A percentile compares a stretch with the other conserved stretches of the same genome.
Conservation (phyloP, 371 early-diverging fungal species). For the Circinella umbellata region DNA sequence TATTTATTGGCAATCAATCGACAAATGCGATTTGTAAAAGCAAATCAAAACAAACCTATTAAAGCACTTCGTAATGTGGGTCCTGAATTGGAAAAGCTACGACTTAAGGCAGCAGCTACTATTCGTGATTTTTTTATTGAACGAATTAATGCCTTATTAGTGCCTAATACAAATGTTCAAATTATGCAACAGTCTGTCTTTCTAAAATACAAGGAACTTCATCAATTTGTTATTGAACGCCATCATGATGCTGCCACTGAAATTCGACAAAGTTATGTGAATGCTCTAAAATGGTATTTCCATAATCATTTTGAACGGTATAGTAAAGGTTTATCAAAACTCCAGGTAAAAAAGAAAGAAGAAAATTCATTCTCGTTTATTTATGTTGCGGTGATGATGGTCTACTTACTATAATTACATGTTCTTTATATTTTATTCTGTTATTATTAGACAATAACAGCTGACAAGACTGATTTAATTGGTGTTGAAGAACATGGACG, state of each 20-base stretch:
- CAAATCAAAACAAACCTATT: slow-evolving; percentile 61
- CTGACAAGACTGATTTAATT: slow-evolving; percentile 83
- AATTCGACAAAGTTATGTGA: slow-evolving; percentile 83
- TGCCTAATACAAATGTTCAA: slow-evolving; percentile 90
- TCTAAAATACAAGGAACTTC: slow-evolving; percentile 85
- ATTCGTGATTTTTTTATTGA: slow-evolving; percentile 67
- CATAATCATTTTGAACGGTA: slow-evolving; percentile 89
- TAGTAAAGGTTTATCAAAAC: slow-evolving; percentile 67
- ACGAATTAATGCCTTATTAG: slow-evolving; percentile 80
- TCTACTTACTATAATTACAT: too few species aligned
- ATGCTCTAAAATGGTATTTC: slow-evolving; percentile 84
- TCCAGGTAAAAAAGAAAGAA: slow-evolving; percentile 62
- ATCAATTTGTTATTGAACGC: slow-evolving; percentile 85
- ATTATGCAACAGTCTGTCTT: slow-evolving; percentile 90
- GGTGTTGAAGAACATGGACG: slow-evolving; percentile 80
- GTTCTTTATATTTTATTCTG: neutral
- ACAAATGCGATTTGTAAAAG: slow-evolving; percentile 84
- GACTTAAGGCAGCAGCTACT: slow-evolving; percentile 1
- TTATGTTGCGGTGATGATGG: neutral
- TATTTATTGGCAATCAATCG: slow-evolving; percentile 81
- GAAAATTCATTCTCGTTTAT: neutral
- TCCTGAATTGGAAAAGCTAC: slow-evolving; percentile 86
- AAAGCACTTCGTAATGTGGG: slow-evolving; percentile 81
- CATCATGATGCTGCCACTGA: slow-evolving; percentile 91
- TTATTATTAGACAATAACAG: slow-evolving; percentile 61